Base-by-base conservation (phyloP, 2,329 filamentous ascomycete genomes). In the Penicillium sp. region DNA sequence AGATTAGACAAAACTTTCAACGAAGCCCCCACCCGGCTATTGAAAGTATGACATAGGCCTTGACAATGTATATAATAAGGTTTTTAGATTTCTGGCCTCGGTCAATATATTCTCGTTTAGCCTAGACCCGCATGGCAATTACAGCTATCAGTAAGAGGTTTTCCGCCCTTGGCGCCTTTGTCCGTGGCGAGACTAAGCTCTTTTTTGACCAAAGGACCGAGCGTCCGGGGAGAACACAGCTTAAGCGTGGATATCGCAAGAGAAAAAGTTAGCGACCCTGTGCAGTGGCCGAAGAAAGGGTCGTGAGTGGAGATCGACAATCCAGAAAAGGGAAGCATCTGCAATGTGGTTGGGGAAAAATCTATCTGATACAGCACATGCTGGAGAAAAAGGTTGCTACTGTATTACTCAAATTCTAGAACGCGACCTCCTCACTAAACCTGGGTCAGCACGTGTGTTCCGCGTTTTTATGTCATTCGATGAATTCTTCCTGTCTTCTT, bases 251-350 rank as follows among this genome's bases (percentile, higher is more conserved):
- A 16, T 19, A n/a, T 39, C n/a, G 35, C 31, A 14, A 19, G 3
- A 19, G 19, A 41, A 41, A 41, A 33, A 35, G 3, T 48, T 33
- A 27, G 44, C 14, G 37, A 22, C 19, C 19, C 19, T 41, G 19
- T 13, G 26, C 45, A 29, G n/a, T 47, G 45, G 26, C 26, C 27
- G 21, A 31, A 21, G 26, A 47, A 31, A 27, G 45, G 44, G 45
- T 47, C 26, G 27, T n/a, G 16, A 13, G 43, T 55, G 56, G 56
- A 48, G 56, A 8, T 35, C 52, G 52, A 35, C 43, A 58, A 19
- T 44, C 48, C 48, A 39, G 19, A 43, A 58, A 55, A 21, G 44
- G 52, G 44, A 48, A 55, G 47, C 48, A 56, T 56, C 54, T 43
- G 35, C 54, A 27, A 5, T 31, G 39, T 41, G 16, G 27, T 29